Evolutionary conservation across 2,329 filamentous ascomycete species (phyloP).

Genomic region (Colletotrichum spaethianum): DNA sequence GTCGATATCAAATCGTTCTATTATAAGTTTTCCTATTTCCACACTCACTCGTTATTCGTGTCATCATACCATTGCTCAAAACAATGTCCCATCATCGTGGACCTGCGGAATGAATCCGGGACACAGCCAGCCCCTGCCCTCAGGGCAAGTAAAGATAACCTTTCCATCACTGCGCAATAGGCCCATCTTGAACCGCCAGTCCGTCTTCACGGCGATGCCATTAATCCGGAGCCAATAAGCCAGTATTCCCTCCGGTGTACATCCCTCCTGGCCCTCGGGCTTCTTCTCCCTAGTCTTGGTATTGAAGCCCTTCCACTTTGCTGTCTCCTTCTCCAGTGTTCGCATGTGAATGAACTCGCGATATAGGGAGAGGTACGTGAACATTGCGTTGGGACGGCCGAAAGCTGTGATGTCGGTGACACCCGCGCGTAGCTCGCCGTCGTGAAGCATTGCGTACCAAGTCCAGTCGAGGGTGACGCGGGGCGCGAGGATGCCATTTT

Average conservation of each 20-base stretch:
- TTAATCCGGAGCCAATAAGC: constrained; percentile 43
- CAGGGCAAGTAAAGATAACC: constrained; percentile 42
- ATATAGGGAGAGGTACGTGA: constrained; percentile 42
- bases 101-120: constrained; percentile 39
- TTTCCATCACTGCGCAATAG: constrained; percentile 38
- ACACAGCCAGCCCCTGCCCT: constrained; percentile 38
- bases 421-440: constrained; percentile 42
- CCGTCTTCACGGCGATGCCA: constrained; percentile 43
- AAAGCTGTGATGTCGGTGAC: constrained; percentile 44
- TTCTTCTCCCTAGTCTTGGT: constrained; percentile 39
- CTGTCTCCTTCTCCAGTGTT: constrained; percentile 33
- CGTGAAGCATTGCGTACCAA: constrained; percentile 44
- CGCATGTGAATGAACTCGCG: constrained; percentile 40
- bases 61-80: constrained; percentile 1
- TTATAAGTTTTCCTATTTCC: background rate
- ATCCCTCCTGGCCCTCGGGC: constrained; percentile 34
- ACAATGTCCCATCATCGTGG: constrained; percentile 38
- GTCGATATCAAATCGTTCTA: background rate
- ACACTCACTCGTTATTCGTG: background rate
- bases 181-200: constrained; percentile 44
- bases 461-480: constrained; percentile 44
- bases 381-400: constrained; percentile 41
- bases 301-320: constrained; percentile 42
- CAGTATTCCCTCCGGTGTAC: constrained; percentile 42
- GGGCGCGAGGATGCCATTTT: constrained; percentile 40